Evolutionary conservation across 169 alveolate genomes (phyloP).

Genomic region (Amoebophrya sp.): DNA sequence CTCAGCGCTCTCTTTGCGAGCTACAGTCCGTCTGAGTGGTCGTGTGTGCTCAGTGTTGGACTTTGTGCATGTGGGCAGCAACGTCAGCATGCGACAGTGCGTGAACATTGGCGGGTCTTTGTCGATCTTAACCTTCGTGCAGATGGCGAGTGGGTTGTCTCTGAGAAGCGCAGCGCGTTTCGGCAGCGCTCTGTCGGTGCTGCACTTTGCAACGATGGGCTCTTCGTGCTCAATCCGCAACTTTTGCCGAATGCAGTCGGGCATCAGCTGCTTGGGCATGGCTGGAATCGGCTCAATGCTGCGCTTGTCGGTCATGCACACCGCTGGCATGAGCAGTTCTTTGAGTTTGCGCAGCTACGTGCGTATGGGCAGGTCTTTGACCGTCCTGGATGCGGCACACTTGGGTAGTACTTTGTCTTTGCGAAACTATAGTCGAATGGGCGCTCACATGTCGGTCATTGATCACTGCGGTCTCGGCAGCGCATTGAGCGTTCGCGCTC

Average conservation of each 20-base stretch:
- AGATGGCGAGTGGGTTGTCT: neutral
- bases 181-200: neutral
- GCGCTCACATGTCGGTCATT: neutral
- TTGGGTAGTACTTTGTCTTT: neutral
- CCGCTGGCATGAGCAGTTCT: neutral
- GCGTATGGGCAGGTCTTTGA: neutral
- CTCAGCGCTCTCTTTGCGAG: neutral
- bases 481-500: neutral
- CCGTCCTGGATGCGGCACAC: neutral
- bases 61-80: neutral
- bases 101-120: neutral
- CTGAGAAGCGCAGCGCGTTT: neutral
- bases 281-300: neutral
- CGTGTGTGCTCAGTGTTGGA: neutral
- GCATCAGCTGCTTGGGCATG: conserved; percentile 4
- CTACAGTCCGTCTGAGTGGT: neutral
- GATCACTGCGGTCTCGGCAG: neutral
- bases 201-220: neutral
- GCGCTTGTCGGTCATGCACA: neutral
- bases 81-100: neutral
- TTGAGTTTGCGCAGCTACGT: neutral
- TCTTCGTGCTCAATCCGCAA: neutral
- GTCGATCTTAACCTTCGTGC: neutral
- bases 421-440: neutral
- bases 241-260: neutral